Conservation (phyloP, 1,139 yeast genomes). For the Yamadazyma atmosphaerica region DNA sequence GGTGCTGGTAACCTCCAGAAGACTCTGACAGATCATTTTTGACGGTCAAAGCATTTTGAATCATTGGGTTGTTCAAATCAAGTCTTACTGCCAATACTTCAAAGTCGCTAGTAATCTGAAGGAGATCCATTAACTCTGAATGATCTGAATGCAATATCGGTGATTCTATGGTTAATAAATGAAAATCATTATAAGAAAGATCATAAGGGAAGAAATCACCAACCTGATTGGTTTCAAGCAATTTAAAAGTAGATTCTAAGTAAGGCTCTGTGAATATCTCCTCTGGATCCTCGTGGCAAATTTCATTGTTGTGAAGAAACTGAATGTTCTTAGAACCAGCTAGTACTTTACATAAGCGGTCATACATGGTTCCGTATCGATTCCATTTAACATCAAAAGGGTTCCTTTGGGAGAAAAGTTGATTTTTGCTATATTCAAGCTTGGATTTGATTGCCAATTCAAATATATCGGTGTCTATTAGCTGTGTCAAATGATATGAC, state of each 20-base stretch:
- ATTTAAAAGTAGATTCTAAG: slow-evolving; percentile 1
- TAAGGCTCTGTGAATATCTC: slow-evolving; percentile 8
- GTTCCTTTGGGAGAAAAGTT: not conserved
- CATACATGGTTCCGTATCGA: slow-evolving; percentile 5
- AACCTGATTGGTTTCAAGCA: slow-evolving; percentile 7
- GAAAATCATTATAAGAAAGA: slow-evolving; percentile 25
- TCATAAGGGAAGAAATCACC: slow-evolving; percentile 32
- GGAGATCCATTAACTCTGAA: slow-evolving; percentile 19
- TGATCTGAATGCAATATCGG: slow-evolving; percentile 21
- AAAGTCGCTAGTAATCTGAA: slow-evolving; percentile 21
- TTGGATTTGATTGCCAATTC: slow-evolving; percentile 20
- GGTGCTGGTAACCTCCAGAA: not conserved
- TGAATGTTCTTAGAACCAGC: slow-evolving; percentile 6
- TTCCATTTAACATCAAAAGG: slow-evolving; percentile 11
- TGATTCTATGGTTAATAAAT: slow-evolving; percentile 24
- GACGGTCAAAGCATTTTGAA: not conserved
- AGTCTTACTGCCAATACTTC: slow-evolving; percentile 32
- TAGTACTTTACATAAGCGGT: slow-evolving; percentile 12
- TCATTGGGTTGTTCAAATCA: slow-evolving; percentile 11
- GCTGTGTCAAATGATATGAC: slow-evolving; percentile 31
- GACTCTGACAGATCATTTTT: not conserved
- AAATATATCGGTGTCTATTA: slow-evolving; percentile 30
- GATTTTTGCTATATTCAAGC: not conserved
- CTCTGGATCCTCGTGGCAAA: slow-evolving; percentile 3
- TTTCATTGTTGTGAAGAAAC: slow-evolving; percentile 6